Conservation (phyloP, 2,329 filamentous ascomycete genomes). For the Fusarium nisikadoi region DNA sequence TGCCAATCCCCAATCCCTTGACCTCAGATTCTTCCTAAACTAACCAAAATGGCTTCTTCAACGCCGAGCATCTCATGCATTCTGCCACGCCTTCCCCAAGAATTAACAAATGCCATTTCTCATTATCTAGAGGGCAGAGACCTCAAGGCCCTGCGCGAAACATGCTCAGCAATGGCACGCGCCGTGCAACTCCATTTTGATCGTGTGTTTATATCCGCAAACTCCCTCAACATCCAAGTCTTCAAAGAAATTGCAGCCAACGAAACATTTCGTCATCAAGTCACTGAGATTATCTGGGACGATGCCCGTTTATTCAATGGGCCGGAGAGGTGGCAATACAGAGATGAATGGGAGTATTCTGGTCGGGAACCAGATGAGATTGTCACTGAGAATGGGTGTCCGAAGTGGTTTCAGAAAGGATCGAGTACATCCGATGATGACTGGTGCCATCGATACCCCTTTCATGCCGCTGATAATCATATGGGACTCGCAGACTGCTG, state of each 20-base stretch:
- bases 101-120: neutral
- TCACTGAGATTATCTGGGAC: neutral
- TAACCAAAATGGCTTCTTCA: neutral
- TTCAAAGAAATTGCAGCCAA: neutral
- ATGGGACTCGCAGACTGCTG: neutral
- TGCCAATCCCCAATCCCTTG: neutral
- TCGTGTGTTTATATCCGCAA: neutral
- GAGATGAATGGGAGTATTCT: rapidly evolving
- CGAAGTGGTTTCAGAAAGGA: neutral
- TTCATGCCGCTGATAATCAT: neutral
- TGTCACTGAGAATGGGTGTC: neutral
- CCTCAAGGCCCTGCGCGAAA: neutral
- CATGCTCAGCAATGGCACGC: neutral
- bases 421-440: neutral
- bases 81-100: neutral
- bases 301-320: neutral
- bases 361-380: neutral
- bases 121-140: neutral
- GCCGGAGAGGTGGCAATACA: neutral
- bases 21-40: neutral
- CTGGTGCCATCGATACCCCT: neutral
- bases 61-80: neutral
- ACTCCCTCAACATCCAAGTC: neutral
- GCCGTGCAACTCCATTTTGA: neutral
- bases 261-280: neutral